Base-by-base conservation (phyloP, 2,329 filamentous ascomycete species). In the Gremmenia infestans region DNA sequence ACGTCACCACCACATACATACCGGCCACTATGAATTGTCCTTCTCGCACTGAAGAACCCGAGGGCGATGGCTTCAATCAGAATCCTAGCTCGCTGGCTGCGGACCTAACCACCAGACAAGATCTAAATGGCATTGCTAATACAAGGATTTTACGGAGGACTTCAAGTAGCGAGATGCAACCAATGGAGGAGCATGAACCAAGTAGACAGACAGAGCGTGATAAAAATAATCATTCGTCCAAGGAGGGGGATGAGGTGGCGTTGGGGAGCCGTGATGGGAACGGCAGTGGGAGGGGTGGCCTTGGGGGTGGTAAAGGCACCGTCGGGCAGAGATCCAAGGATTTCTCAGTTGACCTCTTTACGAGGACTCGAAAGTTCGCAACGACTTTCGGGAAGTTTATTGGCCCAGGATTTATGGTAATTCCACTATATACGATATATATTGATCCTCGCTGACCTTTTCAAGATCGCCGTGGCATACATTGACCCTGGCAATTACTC, bases 41-140 rank as follows among this genome's bases (percentile, higher is more conserved):
- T 55, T 86, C 83, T 5, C 75, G 81, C 62, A 81, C 77, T 35
- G 83, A 87, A 58, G 76, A 81, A 55, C 73, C 76, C 32, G 73
- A 75, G 49, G 76, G 80, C 51, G 75, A 76, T 22, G 75, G 74
- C 52, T 83, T 78, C 72, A 87, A 87, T 65, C 84, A 87, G 70
- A 86, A 76, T 60, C 84, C 83, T 1, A 73, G 77, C 54, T 72
- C 74, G 2, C 71, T 87, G 54, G 78, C 78, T 56, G 75, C 77
- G n/a, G 83, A 86, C 66, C 72, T 78, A 36, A 87, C 83, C 2
- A 87, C 83, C 5, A 74, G 81, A 55, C 79, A 80, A 61, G 83
- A 86, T 64, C 72, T 87, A 55, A 83, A 83, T 67, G 78, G 80
- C 35, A 77, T 84, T 56, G 80, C 79, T 40, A 86, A 85, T 67